Conservation (phyloP, 345 rosid species). For the Populus simonii region DNA sequence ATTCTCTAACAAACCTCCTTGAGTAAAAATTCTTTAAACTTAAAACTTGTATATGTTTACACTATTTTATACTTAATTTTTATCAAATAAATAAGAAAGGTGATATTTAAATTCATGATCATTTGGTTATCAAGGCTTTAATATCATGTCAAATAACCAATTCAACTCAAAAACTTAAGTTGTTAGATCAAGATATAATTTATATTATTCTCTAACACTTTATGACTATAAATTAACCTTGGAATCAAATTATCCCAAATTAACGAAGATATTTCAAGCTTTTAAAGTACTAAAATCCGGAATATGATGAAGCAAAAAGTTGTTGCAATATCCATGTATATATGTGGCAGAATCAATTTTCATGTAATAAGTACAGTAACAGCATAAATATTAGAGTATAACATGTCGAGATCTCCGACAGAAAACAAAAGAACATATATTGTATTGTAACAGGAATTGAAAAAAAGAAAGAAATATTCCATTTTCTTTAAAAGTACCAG, state of each 20-base stretch:
- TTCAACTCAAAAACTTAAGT: no score
- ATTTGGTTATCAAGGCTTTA: no score
- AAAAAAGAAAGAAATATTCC: no score
- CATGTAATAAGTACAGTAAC: not conserved
- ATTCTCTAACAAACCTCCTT: no score
- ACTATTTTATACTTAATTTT: no score
- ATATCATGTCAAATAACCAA: no score
- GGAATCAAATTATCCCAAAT: not conserved
- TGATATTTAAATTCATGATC: no score
- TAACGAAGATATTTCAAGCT: not conserved
- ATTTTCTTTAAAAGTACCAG: no score
- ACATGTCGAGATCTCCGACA: not conserved
- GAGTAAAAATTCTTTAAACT: no score
- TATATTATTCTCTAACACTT: not conserved
- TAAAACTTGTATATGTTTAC: no score
- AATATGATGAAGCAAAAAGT: not conserved
- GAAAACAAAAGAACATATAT: not conserved
- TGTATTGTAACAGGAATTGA: not conserved
- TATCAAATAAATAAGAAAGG: no score
- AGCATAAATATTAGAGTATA: not conserved
- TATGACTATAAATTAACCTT: not conserved
- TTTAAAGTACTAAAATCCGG: not conserved
- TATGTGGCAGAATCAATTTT: not conserved
- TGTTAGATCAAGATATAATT: no score
- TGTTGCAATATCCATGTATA: not conserved